phyloP scores from a whole-genome alignment of 2,329 filamentous ascomycete species.

The Tolypocladium tropicale region DNA sequence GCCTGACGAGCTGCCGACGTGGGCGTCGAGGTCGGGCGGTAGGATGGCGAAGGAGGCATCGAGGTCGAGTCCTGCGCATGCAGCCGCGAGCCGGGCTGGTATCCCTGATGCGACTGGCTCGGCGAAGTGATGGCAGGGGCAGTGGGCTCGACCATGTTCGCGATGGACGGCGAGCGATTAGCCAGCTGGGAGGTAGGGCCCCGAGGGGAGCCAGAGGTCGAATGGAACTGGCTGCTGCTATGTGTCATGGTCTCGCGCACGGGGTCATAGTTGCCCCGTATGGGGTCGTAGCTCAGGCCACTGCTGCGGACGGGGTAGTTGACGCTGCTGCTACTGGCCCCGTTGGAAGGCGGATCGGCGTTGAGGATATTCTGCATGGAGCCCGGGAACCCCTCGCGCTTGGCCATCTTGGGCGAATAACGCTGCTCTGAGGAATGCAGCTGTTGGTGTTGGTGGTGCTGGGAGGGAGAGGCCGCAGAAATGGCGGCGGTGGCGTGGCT shows the following conservation, averaged over 20 bases:
- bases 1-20: slow-evolving; percentile 21
- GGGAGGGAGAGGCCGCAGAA: slow-evolving; percentile 8
- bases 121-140: slow-evolving; percentile 19
- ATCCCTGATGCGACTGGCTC: slow-evolving; percentile 15
- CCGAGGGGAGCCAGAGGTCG: slow-evolving; percentile 41
- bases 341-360: slow-evolving; percentile 32
- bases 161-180: slow-evolving; percentile 68
- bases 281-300: slow-evolving; percentile 82
- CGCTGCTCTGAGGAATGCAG: slow-evolving; percentile 19
- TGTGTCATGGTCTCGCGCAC: slow-evolving; percentile 52
- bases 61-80: slow-evolving; percentile 24
- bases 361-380: slow-evolving; percentile 50
- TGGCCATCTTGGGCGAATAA: slow-evolving; percentile 35
- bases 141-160: slow-evolving; percentile 66
- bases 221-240: slow-evolving; percentile 35
- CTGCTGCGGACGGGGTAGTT: slow-evolving; percentile 47
- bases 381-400: slow-evolving; percentile 39
- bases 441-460: slow-evolving; percentile 14
- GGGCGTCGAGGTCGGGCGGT: slow-evolving; percentile 21
- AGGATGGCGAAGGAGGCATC: slow-evolving; percentile 32
- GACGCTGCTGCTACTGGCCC: slow-evolving; percentile 32
- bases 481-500: slow-evolving; percentile 11
- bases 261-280: slow-evolving; percentile 64
- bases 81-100: slow-evolving; percentile 19
- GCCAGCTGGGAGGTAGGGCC: slow-evolving; percentile 20